Evolutionary conservation across 164 flowering plant genomes (phyloP).

Genomic region (Kalanchoe fedtschenkoi): DNA sequence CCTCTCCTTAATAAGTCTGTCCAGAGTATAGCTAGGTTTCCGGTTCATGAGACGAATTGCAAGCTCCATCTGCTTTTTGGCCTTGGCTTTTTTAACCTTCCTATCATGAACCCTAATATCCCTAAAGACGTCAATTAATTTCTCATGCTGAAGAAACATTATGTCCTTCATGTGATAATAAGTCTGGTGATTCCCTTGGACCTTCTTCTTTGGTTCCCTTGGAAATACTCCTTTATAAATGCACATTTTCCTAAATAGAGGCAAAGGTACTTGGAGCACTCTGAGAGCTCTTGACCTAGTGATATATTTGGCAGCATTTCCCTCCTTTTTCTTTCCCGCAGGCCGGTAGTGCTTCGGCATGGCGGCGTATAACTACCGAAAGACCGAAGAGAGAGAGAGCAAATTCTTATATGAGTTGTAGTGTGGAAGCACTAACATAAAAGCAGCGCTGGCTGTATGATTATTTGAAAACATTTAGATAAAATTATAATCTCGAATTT

Average conservation of each 20-base stretch:
- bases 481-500: too few relatives aligned
- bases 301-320: constrained; percentile 71
- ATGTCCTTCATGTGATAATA: constrained; percentile 84
- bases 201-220: constrained; percentile 86
- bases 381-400: not conserved
- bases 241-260: constrained; percentile 69
- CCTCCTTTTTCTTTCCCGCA: constrained; percentile 90
- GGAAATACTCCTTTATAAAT: constrained; percentile 83
- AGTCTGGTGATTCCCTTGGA: constrained; percentile 81
- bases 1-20: constrained; percentile 63
- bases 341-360: constrained; percentile 89
- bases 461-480: too few relatives aligned
- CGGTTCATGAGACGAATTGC: constrained; percentile 37
- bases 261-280: constrained; percentile 50
- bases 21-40: constrained; percentile 47
- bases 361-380: constrained; percentile 8
- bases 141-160: constrained; percentile 62
- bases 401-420: too few relatives aligned
- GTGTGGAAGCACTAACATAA: too few relatives aligned
- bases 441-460: too few relatives aligned
- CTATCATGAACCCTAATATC: constrained; percentile 49
- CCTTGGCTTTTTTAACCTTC: constrained; percentile 62
- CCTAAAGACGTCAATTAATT: constrained; percentile 57
- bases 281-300: constrained; percentile 72
- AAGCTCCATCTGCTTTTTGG: constrained; percentile 59